A percentile compares a stretch with the other conserved stretches of the same genome.
Evolutionary conservation across 495 filamentous ascomycete species (phyloP).

Genomic region (Tuber indicum): DNA sequence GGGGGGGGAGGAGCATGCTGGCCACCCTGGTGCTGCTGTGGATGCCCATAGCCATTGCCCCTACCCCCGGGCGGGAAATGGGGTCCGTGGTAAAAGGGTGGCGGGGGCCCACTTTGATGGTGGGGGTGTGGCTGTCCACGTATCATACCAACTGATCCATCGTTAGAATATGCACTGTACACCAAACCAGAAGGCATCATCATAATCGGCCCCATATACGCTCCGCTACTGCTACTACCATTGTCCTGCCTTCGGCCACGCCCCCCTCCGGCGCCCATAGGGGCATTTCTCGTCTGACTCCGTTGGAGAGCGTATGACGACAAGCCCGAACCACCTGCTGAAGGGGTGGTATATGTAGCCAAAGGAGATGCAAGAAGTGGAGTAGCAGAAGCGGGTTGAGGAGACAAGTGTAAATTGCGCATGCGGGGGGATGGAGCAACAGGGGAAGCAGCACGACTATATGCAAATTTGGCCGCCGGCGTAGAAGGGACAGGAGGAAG

Average conservation of each 20-base stretch:
- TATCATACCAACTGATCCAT: conserved; percentile 42
- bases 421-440: conserved; percentile 32
- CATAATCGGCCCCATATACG: conserved; percentile 18
- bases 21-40: conserved; percentile 29
- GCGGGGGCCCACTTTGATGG: conserved; percentile 34
- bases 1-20: conserved; percentile 27
- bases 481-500: conserved; percentile 23
- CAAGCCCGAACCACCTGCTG: conserved; percentile 21
- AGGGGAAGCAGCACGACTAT: conserved; percentile 30
- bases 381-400: conserved; percentile 27
- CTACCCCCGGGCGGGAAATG: conserved; percentile 34
- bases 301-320: conserved; percentile 38
- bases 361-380: conserved; percentile 33
- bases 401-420: conserved; percentile 27
- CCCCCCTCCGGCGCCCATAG: conserved; percentile 18
- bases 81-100: conserved; percentile 30
- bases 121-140: conserved; percentile 38
- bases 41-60: conserved; percentile 34
- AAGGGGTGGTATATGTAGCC: conserved; percentile 32
- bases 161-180: conserved; percentile 40
- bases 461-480: conserved; percentile 17
- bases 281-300: conserved; percentile 30
- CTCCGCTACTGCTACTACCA: conserved; percentile 13
- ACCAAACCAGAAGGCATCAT: conserved; percentile 21
- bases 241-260: conserved; percentile 15